Evolutionary conservation across 441 rosid species (phyloP).

Genomic region (Metrosideros polymorpha): DNA sequence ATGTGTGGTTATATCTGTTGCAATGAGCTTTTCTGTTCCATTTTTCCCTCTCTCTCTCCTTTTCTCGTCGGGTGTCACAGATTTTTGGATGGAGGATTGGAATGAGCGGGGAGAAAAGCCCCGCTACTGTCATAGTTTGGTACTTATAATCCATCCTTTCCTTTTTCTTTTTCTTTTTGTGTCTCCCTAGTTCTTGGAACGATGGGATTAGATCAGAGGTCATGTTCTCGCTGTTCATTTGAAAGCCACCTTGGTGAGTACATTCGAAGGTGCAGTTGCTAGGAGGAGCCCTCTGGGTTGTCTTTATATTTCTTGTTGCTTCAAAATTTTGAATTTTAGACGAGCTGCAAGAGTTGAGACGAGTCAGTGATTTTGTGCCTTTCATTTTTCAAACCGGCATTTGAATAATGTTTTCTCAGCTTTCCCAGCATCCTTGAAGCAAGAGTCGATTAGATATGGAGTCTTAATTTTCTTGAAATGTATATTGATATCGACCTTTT

Average conservation of each 20-base stretch:
- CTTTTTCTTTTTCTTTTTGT: too few relatives aligned
- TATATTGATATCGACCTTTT: not conserved
- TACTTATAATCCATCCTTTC: not conserved
- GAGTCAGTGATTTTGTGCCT: not conserved
- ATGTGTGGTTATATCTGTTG: not conserved
- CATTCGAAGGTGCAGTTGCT: not conserved
- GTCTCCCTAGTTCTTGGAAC: not conserved
- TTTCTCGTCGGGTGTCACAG: not conserved
- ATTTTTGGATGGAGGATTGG: not conserved
- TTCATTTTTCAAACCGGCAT: not conserved
- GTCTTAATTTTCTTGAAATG: not conserved
- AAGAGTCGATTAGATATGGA: not conserved
- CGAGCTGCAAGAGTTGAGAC: not conserved
- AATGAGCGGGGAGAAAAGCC: not conserved
- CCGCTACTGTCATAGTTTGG: not conserved
- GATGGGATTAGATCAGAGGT: not conserved
- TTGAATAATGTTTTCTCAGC: not conserved
- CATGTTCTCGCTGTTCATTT: not conserved
- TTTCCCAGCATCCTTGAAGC: not conserved
- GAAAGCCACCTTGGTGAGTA: not conserved
- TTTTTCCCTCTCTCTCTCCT: not conserved
- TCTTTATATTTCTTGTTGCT: not conserved
- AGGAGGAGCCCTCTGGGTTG: not conserved
- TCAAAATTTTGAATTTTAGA: not conserved
- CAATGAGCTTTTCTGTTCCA: not conserved